Evolutionary conservation across 1,284 basidiomycete species (phyloP).

Genomic region (Leccinum subatratum): DNA sequence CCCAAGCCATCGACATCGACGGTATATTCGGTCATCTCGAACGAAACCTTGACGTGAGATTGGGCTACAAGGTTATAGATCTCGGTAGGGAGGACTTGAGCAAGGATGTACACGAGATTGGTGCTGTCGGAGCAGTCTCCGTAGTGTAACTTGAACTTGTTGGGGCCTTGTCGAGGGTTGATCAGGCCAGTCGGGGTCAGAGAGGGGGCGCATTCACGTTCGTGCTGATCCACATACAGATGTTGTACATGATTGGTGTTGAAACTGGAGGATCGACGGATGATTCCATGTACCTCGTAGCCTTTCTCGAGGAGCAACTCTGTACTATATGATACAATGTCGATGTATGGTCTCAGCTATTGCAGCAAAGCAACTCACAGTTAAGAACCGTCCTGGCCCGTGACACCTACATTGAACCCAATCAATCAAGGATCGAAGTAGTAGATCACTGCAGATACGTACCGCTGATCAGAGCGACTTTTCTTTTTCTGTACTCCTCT

Average conservation of each 20-base stretch:
- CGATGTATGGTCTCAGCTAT: constrained; percentile 6
- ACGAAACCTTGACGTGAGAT: constrained; percentile 94
- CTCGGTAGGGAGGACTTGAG: constrained; percentile 85
- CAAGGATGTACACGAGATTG: constrained; percentile 90
- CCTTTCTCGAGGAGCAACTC: constrained; percentile 82
- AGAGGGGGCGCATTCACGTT: constrained; percentile 48
- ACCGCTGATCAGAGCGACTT: constrained; percentile 88
- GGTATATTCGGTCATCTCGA: constrained; percentile 96
- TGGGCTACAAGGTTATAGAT: constrained; percentile 96
- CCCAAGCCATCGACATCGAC: constrained; percentile 90
- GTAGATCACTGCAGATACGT: constrained; percentile 18
- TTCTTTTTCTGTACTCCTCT: constrained; percentile 78
- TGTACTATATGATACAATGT: constrained; percentile 46
- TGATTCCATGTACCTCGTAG: constrained; percentile 89
- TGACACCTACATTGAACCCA: constrained; percentile 60
- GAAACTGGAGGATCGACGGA: constrained; percentile 89
- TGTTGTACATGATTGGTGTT: constrained; percentile 89
- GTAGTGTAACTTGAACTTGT: constrained; percentile 84
- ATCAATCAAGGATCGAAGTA: constrained; percentile 5
- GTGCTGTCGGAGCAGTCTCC: constrained; percentile 90
- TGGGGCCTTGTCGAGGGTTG: constrained; percentile 47
- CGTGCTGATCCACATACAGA: constrained; percentile 82
- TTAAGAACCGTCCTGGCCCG: constrained; percentile 89
- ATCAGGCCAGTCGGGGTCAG: constrained; percentile 1
- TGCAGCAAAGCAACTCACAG: constrained; percentile 46